Evolutionary conservation across 495 filamentous ascomycete genomes (phyloP), one percentile per base, ranked within the genome.

Genomic region (Aspergillus nanangensis): DNA sequence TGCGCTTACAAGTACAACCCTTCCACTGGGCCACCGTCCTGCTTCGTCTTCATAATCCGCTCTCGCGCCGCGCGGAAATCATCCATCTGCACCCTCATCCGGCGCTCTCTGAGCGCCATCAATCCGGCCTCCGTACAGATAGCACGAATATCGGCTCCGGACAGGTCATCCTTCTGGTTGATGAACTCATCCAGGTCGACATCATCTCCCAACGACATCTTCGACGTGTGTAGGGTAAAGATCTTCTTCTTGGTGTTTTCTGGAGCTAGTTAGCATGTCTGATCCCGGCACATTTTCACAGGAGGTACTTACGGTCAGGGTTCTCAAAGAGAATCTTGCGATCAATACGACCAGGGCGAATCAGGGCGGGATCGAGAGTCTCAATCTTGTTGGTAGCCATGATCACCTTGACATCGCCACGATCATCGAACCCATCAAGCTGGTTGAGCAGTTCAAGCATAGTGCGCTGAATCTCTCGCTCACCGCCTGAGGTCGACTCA

Each of bases 301-400:
- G 14, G 5, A n/a, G 3, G 36, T n/a, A 69, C 82, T 68, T 72
- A 87, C 83, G 93, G 67, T 99, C 93, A 18, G 93, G 93, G 66
- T 94, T 97, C 78, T 99, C 93, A 49, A 99, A 99, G 44, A 99
- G 77, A 67, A 99, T 97, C 78, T 99, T 98, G 37, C 93, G 86
- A 67, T 99, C 93, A 60, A 99, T 99, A 80, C 93, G 89, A 54
- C 93, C 93, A 38, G 93, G 93, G 49, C 93, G 84, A 63, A 99
- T 99, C 51, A 99, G 75, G 37, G 93, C 93, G 36, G 93, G 93
- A 57, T 99, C 93, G 20, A 99, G 76, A 3, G 90, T 95, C 60
- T 99, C 93, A 51, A 99, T 99, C 79, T 99, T 99, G 80, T 99
- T 99, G 39, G 93, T 99, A 14, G 93, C 93, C 88, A 99, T 95